Evolutionary conservation across 2,329 filamentous ascomycete species (phyloP).

Genomic region (Colletotrichum costaricense): DNA sequence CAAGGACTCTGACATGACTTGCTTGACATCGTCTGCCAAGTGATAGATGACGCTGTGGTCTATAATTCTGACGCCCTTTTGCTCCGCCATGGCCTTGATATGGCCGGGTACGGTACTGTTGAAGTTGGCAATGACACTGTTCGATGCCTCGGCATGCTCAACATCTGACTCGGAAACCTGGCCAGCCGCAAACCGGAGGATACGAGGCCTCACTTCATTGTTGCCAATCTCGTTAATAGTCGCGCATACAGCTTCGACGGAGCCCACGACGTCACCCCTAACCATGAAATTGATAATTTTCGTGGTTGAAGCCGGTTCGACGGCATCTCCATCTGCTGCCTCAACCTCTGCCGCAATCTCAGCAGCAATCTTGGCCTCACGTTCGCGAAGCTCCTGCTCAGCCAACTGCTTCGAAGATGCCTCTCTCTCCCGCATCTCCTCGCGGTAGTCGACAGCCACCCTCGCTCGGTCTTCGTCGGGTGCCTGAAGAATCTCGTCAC

Average conservation of each 20-base stretch:
- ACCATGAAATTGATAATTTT: slow-evolving; percentile 82
- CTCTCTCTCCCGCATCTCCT: slow-evolving; percentile 76
- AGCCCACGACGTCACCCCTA: slow-evolving; percentile 94
- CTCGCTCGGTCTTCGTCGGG: slow-evolving; percentile 82
- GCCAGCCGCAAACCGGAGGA: slow-evolving; percentile 84
- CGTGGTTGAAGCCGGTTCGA: slow-evolving; percentile 46
- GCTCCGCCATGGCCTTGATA: slow-evolving; percentile 77
- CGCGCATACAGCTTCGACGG: slow-evolving; percentile 88
- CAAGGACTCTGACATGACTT: slow-evolving; percentile 75
- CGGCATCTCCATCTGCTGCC: slow-evolving; percentile 49
- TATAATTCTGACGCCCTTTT: slow-evolving; percentile 79
- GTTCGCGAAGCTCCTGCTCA: slow-evolving; percentile 73
- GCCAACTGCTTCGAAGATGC: slow-evolving; percentile 87
- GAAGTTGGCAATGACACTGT: slow-evolving; percentile 86
- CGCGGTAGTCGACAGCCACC: slow-evolving; percentile 79
- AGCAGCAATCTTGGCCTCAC: slow-evolving; percentile 57
- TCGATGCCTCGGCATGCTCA: slow-evolving; percentile 83
- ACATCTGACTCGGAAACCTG: slow-evolving; percentile 87
- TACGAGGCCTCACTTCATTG: slow-evolving; percentile 81
- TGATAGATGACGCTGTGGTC: slow-evolving; percentile 91
- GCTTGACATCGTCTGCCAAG: slow-evolving; percentile 78
- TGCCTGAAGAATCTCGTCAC: slow-evolving; percentile 88
- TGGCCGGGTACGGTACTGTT: slow-evolving; percentile 77
- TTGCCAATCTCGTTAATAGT: slow-evolving; percentile 84
- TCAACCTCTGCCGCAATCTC: slow-evolving; percentile 49